Evolutionary conservation across 768 basidiomycete genomes (phyloP), one percentile per base, ranked within the genome.

Genomic region (Russula earlei): DNA sequence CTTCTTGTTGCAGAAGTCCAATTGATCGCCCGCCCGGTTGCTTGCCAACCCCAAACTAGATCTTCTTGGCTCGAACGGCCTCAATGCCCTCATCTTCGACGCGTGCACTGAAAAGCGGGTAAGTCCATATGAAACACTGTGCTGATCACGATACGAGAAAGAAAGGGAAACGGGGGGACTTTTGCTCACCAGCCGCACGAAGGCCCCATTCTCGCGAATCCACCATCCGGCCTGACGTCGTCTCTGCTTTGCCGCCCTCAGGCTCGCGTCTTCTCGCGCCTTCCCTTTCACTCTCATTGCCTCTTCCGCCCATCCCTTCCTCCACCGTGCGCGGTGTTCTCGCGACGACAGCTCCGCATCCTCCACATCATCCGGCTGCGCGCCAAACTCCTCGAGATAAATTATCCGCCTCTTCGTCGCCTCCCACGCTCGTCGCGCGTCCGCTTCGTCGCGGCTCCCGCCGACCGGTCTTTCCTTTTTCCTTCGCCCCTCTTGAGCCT

Each of bases 311-410:
- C 52, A 49, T 7, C 34, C 15, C 17, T 31, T 51, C 46, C 52
- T 37, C 24, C 52, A 19, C 33, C 51, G 41, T 7, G 52, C 56
- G 25, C 56, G 52, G 10, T 12, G 27, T 5, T 53, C 52, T n/a
- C 52, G 31, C 34, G n/a, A 40, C 12, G 49, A 22, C n/a, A 11
- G 49, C n/a, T 46, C 51, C 1, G 44, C 25, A 3, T 43, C 20
- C 0, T 33, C 33, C 19, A 2, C 15, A 2, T 49, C 45, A 2
- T 48, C 45, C 10, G 46, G 41, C 52, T 19, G 41, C 12, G n/a
- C 14, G 27, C 52, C 57, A 17, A 44, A 25, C 29, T 58, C 60
- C 68, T 58, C 57, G 22, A 46, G 27, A 2, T 54, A 3, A 11
- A 58, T 25, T 19, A 58, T 33, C 2, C 52, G 52, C 12, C 57